These are phyloP conservation scores for Beauveria scarabaeidicola DNA, from an alignment of 2,329 filamentous ascomycete genomes.

Conservation along the genomic window DNA sequence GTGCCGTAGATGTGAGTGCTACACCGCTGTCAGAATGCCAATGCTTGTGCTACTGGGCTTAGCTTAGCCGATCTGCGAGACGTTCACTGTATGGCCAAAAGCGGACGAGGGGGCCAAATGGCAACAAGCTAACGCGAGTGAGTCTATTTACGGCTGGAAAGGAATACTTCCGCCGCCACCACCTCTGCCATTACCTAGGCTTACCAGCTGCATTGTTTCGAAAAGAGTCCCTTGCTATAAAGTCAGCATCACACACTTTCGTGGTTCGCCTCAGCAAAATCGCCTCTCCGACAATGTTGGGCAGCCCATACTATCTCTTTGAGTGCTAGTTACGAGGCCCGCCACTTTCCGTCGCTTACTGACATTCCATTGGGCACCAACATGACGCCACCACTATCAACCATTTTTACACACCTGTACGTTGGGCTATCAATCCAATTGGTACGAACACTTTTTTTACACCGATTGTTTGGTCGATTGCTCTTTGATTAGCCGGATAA, in stretches of 20 bases:
- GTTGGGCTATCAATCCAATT: not conserved
- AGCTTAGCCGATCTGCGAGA: not conserved
- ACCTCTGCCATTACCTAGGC: not conserved
- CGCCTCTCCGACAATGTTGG: not conserved
- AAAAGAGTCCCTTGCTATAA: not conserved
- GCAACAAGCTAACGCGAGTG: not conserved
- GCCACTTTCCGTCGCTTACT: conserved; percentile 5
- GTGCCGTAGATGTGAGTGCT: not conserved
- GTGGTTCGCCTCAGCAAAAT: not conserved
- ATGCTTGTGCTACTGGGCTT: not conserved
- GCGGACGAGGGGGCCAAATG: not conserved
- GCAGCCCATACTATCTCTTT: not conserved
- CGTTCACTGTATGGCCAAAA: not conserved
- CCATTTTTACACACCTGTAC: not conserved
- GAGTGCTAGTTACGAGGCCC: not conserved
- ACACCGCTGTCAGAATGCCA: not conserved
- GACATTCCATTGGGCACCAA: conserved; percentile 6
- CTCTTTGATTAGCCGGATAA: not conserved
- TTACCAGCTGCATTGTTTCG: not conserved
- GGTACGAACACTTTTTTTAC: not conserved
- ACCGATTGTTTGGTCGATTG: not conserved
- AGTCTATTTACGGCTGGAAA: not conserved
- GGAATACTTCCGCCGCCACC: not conserved
- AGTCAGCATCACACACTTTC: not conserved
- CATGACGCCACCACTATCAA: conserved; percentile 1